Percentiles rank a stretch among this genome's conserved stretches.
phyloP scores from a whole-genome alignment of 345 rosid species.

The Heritiera fomes region DNA sequence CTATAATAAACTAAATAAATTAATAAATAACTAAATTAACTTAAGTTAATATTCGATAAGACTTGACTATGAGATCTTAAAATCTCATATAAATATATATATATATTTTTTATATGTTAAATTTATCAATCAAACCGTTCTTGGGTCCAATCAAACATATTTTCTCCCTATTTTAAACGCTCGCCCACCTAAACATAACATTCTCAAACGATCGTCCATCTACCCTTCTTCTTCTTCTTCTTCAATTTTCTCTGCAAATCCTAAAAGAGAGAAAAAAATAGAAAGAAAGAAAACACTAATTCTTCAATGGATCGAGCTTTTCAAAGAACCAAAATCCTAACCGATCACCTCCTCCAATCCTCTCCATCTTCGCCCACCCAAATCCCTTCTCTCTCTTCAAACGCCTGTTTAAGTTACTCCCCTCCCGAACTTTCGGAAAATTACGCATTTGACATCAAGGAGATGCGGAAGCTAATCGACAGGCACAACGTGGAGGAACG shows the following conservation, averaged over 20 bases:
- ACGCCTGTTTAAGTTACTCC: slow-evolving; percentile 55
- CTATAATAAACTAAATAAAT: too few species aligned
- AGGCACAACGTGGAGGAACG: slow-evolving; percentile 66
- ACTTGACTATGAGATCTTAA: too few species aligned
- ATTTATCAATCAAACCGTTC: too few species aligned
- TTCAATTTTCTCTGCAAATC: neutral
- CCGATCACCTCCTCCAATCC: slow-evolving; percentile 54
- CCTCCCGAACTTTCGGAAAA: slow-evolving; percentile 70
- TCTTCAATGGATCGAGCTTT: slow-evolving; percentile 49
- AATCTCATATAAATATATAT: too few species aligned
- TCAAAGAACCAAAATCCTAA: slow-evolving; percentile 50
- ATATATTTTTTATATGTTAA: too few species aligned
- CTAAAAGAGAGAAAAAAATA: neutral
- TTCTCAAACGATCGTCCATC: too few species aligned
- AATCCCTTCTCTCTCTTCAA: slow-evolving; percentile 31
- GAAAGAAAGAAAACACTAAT: neutral
- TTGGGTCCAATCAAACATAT: too few species aligned
- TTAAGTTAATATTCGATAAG: too few species aligned
- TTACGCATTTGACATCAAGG: slow-evolving; percentile 50
- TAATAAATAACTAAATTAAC: too few species aligned
- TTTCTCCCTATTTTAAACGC: too few species aligned
- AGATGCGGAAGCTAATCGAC: slow-evolving; percentile 72
- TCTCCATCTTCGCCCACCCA: slow-evolving; percentile 1
- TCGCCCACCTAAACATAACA: too few species aligned
- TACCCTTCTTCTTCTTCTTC: neutral